Evolutionary conservation across 805 yeast species (phyloP).

Genomic region (Hanseniaspora taiwanica): DNA sequence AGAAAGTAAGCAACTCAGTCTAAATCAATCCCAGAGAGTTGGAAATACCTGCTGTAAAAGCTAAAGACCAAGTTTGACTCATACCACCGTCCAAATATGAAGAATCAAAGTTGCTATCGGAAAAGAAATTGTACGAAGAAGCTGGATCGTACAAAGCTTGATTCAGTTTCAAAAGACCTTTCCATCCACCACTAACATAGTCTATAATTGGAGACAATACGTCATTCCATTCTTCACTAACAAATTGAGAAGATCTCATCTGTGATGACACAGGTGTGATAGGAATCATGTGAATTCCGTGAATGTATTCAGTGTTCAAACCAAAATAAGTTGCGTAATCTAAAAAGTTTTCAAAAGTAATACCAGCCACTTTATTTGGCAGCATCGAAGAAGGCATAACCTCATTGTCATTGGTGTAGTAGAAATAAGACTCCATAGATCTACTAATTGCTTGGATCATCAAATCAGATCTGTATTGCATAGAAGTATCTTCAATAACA

Average conservation of each 20-base stretch:
- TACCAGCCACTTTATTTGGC: constrained; percentile 59
- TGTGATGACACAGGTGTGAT: constrained; percentile 47
- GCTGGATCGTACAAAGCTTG: constrained; percentile 32
- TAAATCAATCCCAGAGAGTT: constrained; percentile 11
- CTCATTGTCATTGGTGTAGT: constrained; percentile 3
- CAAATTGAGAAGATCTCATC: constrained; percentile 39
- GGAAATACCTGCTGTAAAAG: constrained; percentile 39
- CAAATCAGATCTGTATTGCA: constrained; percentile 43
- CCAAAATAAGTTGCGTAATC: constrained; percentile 71
- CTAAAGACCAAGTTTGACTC: constrained; percentile 49
- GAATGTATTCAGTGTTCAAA: constrained; percentile 45
- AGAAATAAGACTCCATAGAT: constrained; percentile 29
- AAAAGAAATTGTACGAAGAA: constrained; percentile 30
- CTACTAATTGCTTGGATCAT: constrained; percentile 47
- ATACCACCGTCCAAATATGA: constrained; percentile 45
- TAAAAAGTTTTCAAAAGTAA: constrained; percentile 56
- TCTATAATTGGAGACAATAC: constrained; percentile 29
- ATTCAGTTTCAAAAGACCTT: constrained; percentile 33
- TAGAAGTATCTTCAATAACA: constrained; percentile 36
- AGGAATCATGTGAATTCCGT: constrained; percentile 73
- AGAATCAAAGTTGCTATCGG: constrained; percentile 20
- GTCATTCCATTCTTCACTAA: constrained; percentile 46
- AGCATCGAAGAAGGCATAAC: constrained; percentile 27
- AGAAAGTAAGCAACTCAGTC: background rate
- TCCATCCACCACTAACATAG: constrained; percentile 46